These are phyloP conservation scores for Yamadazyma oceani DNA, from an alignment of 1,139 yeast species.

Conservation along the genomic window DNA sequence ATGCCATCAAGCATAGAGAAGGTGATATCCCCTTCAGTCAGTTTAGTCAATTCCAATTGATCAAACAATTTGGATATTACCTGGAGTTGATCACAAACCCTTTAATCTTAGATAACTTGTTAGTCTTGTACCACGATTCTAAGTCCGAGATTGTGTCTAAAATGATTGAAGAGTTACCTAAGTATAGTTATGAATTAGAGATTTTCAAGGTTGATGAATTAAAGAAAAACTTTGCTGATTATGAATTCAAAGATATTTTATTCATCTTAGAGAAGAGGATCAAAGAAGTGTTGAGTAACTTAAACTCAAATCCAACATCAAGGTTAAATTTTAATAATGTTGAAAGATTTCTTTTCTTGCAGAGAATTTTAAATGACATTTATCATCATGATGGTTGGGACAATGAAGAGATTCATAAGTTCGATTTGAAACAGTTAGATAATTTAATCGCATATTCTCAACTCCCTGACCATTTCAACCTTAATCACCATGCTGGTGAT, in stretches of 20 bases:
- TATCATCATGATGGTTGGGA: conserved; percentile 25
- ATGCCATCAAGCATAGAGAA: conserved; percentile 7
- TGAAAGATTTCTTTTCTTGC: conserved; percentile 9
- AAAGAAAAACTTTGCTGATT: conserved; percentile 16
- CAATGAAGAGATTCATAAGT: conserved; percentile 20
- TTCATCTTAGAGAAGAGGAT: conserved; percentile 20
- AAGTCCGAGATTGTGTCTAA: not conserved
- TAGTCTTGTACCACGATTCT: conserved; percentile 6
- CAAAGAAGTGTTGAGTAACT: conserved; percentile 18
- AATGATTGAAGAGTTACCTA: conserved; percentile 6
- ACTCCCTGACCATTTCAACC: conserved; percentile 34
- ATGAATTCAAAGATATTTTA: conserved; percentile 17
- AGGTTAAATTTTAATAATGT: conserved; percentile 13
- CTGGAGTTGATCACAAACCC: conserved; percentile 13
- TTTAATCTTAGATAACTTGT: conserved; percentile 11
- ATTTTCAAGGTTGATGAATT: conserved; percentile 16
- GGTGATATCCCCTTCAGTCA: conserved; percentile 5
- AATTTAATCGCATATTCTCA: conserved; percentile 30
- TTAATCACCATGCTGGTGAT: conserved; percentile 35
- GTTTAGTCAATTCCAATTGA: conserved; percentile 13
- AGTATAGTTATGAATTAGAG: conserved; percentile 10
- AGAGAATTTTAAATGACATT: conserved; percentile 17
- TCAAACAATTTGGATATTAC: conserved; percentile 14
- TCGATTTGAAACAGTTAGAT: conserved; percentile 21
- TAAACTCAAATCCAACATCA: conserved; percentile 18